These are phyloP conservation scores for Penicillium nordicum DNA, from an alignment of 2,329 filamentous ascomycete species.

Conservation along the genomic window DNA sequence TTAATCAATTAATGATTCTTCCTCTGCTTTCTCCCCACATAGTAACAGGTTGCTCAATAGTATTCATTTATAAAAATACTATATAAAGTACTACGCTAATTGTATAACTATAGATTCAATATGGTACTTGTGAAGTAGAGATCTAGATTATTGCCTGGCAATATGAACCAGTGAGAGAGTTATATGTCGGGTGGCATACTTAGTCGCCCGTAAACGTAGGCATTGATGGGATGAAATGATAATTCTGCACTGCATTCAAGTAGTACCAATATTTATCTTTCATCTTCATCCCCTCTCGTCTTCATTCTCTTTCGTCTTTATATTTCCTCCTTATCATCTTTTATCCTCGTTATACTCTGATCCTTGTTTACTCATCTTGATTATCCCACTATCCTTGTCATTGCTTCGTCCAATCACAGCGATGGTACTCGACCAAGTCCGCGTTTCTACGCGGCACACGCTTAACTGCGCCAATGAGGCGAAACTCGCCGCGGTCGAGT, in stretches of 20 bases:
- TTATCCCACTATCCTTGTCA: background rate
- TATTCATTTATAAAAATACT: no score
- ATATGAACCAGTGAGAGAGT: no score
- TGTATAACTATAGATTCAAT: no score
- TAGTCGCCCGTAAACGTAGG: background rate
- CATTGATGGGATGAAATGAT: background rate
- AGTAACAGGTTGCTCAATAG: no score
- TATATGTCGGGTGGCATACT: no score
- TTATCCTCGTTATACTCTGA: background rate
- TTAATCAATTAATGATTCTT: no score
- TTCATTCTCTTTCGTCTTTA: background rate
- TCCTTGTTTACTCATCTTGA: background rate
- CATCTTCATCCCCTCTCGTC: background rate
- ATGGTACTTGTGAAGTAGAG: no score
- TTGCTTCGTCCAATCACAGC: background rate
- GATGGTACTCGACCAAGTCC: background rate
- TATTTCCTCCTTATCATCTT: background rate
- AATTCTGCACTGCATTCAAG: background rate
- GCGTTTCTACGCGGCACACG: slow-evolving; percentile 2
- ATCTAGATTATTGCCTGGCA: no score
- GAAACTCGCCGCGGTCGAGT: background rate
- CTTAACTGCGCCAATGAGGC: slow-evolving; percentile 3
- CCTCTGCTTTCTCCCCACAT: no score
- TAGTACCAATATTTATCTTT: background rate
- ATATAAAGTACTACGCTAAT: no score